Percentiles rank a stretch among this genome's conserved stretches.
phyloP scores from a whole-genome alignment of 1,284 basidiomycete species.

The Ustilago bromivora region DNA sequence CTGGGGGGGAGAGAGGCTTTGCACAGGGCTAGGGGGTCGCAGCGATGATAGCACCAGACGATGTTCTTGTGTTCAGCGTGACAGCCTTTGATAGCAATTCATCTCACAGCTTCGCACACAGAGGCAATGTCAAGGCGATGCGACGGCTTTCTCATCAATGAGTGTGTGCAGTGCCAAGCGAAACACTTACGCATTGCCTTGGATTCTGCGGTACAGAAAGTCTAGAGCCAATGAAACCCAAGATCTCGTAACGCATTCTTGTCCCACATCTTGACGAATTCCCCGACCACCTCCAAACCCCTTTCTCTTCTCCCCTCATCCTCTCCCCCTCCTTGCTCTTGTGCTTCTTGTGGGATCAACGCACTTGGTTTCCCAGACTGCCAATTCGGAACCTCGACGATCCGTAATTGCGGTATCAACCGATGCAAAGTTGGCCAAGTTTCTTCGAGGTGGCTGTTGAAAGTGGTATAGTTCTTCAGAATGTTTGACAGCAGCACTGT shows the following conservation, averaged over 20 bases:
- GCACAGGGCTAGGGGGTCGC: neutral
- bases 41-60: neutral
- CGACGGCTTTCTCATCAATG: neutral
- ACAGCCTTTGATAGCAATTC: no score
- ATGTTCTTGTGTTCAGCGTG: no score
- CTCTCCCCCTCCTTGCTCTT: neutral
- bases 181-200: no score
- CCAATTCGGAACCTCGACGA: constrained; percentile 22
- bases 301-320: neutral
- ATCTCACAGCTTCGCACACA: neutral
- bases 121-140: neutral
- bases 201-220: no score
- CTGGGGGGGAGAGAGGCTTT: constrained; percentile 21
- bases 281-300: neutral
- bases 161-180: no score
- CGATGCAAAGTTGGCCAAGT: constrained; percentile 2
- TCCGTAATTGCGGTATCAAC: neutral
- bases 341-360: neutral
- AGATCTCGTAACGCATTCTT: constrained; percentile 35
- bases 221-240: constrained; percentile 34
- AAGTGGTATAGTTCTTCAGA: constrained; percentile 18
- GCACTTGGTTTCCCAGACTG: neutral
- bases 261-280: constrained; percentile 18
- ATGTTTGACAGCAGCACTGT: constrained; percentile 29
- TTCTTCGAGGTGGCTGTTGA: neutral